Conservation (phyloP, 2,329 filamentous ascomycete genomes). For the Chaetoscypha palmicola region DNA sequence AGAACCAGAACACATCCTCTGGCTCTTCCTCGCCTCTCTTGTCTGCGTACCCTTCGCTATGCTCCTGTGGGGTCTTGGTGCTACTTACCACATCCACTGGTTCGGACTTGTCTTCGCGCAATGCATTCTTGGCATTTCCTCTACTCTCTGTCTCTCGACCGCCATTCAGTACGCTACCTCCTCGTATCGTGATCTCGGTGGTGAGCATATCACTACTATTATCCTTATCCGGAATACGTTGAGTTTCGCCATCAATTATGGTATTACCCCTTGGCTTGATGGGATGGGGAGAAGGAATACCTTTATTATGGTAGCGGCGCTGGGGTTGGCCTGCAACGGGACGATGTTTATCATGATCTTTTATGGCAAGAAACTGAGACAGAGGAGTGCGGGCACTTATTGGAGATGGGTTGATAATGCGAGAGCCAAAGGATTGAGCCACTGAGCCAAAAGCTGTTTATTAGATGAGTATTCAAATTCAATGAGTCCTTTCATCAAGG, state of each 20-base stretch:
- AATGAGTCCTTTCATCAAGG: no score
- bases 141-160: conserved; percentile 35
- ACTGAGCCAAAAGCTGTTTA: conserved; percentile 9
- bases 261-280: conserved; percentile 39
- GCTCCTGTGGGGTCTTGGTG: conserved; percentile 44
- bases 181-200: conserved; percentile 39
- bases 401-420: conserved; percentile 19
- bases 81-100: conserved; percentile 37
- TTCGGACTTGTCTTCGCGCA: conserved; percentile 42
- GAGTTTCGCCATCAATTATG: conserved; percentile 44
- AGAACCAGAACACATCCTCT: conserved; percentile 28
- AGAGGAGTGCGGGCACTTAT: conserved; percentile 16
- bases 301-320: conserved; percentile 36
- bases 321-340: conserved; percentile 15
- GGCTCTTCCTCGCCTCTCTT: conserved; percentile 30
- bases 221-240: conserved; percentile 42
- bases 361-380: conserved; percentile 18
- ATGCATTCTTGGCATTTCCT: conserved; percentile 33
- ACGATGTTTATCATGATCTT: conserved; percentile 21
- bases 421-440: conserved; percentile 17
- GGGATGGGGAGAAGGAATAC: conserved; percentile 35
- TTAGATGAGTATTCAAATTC: no score
- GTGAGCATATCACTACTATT: conserved; percentile 41
- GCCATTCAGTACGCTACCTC: conserved; percentile 42
- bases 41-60: conserved; percentile 38